Conservation (phyloP, 2,329 filamentous ascomycete genomes). For the Metarhizium album region DNA sequence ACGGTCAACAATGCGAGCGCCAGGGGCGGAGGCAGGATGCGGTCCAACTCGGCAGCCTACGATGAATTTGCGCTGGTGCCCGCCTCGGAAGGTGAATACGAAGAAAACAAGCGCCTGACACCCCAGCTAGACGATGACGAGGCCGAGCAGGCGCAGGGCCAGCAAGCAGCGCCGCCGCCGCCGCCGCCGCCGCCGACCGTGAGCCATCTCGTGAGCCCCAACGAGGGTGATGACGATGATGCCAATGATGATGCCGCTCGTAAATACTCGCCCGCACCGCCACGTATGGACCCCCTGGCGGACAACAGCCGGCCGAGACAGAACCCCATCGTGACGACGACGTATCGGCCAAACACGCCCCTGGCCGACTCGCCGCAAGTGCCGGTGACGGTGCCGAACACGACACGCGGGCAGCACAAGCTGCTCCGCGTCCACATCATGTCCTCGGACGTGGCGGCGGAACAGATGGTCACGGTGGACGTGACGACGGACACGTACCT, state of each 20-base stretch:
- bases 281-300: conserved; percentile 21
- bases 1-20: conserved; percentile 76
- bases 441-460: conserved; percentile 57
- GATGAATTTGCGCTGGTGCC: conserved; percentile 75
- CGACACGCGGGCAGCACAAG: conserved; percentile 53
- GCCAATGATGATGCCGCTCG: conserved; percentile 10
- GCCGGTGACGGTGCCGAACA: conserved; percentile 30
- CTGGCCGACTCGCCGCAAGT: conserved; percentile 47
- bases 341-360: conserved; percentile 40
- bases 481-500: conserved; percentile 78
- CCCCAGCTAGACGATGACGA: conserved; percentile 55
- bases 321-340: conserved; percentile 53
- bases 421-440: conserved; percentile 62
- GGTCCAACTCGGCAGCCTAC: conserved; percentile 65
- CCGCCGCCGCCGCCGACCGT: too few relatives aligned
- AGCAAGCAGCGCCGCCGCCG: conserved; percentile 2
- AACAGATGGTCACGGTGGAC: conserved; percentile 62
- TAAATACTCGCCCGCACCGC: conserved; percentile 16
- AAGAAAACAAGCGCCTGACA: conserved; percentile 57
- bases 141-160: conserved; percentile 24
- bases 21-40: conserved; percentile 43
- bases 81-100: conserved; percentile 56
- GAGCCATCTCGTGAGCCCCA: not conserved
- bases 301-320: conserved; percentile 27
- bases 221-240: too few relatives aligned